Evolutionary conservation across 352 stramenopile species (phyloP), one percentile per base, ranked within the genome.

Genomic region (Thalassiosira mediterranea): DNA sequence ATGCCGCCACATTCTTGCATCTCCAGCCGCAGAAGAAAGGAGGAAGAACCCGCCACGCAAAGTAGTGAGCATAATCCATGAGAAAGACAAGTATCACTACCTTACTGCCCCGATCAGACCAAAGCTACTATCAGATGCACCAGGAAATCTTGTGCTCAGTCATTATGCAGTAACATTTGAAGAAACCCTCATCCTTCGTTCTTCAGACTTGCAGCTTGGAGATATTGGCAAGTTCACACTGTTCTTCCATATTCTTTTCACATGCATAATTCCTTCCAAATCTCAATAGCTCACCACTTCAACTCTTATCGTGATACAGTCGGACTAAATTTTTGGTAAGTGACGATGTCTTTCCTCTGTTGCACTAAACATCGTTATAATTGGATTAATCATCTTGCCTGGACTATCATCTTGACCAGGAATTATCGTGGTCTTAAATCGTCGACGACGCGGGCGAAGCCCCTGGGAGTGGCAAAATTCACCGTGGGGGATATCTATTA

Each of bases 111-210:
- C 58, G 32, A 79, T 47, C 26, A 81, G 51, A 65, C 78, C 78
- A 53, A 81, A 78, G 29, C 70, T 83, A 17, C 21, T 86, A 38
- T 47, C 73, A 60, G 69, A 81, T 61, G 37, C 58, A 23, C 49
- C 47, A 10, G 69, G 60, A n/a, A 71, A 69, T 25, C 47, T 44
- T 40, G 57, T 47, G 29, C 31, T 72, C 11, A 66, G 61, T 8
- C 68, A 79, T 29, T 86, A 79, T 60, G 64, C 74, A 2, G 73
- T 81, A 23, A 62, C 46, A 28, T 86, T 70, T 47, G 78, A 86
- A 60, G 69, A 83, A 57, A 81, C 73, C 34, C 42, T 86, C 28
- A 59, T 80, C 58, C 34, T 86, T 19, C 42, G 70, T 11, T 74
- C 66, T 29, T 64, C 63, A 17, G 75, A 86, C 52, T 66, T 86